Evolutionary conservation across 345 rosid genomes (phyloP).

Genomic region (Acer negundo): DNA sequence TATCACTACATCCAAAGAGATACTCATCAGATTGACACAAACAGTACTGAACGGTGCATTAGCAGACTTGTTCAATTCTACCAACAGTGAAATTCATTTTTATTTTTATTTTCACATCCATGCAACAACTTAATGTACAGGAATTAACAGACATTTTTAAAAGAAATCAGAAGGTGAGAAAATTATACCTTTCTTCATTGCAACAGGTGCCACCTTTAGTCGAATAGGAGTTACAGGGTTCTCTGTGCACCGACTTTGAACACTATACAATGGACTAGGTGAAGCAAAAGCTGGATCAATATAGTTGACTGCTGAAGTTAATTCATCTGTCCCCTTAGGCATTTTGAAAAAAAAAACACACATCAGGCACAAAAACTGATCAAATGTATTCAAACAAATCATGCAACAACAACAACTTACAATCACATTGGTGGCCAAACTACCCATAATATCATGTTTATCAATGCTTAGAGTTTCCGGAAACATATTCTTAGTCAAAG

Average conservation of each 20-base stretch:
- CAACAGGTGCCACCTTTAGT: conserved; percentile 19
- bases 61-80: no score
- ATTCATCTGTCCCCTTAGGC: conserved; percentile 65
- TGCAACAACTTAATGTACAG: not conserved
- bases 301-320: conserved; percentile 29
- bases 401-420: conserved; percentile 43
- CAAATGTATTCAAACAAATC: not conserved
- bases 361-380: conserved; percentile 18
- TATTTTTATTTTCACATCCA: no score
- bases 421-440: conserved; percentile 47
- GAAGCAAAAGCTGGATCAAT: conserved; percentile 68
- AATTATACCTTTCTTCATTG: conserved; percentile 43
- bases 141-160: not conserved
- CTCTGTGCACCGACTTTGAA: conserved; percentile 57
- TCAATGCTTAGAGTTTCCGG: conserved; percentile 30
- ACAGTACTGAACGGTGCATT: not conserved
- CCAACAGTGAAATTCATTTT: no score
- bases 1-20: conserved; percentile 31
- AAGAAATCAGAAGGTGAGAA: conserved; percentile 12
- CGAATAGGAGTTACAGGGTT: conserved; percentile 40
- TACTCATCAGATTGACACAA: not conserved
- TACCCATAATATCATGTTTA: conserved; percentile 29
- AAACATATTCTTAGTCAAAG: conserved; percentile 51
- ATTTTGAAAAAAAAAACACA: conserved; percentile 19
- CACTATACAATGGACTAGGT: conserved; percentile 47